Percentiles rank a stretch among this genome's conserved stretches.
phyloP scores from a whole-genome alignment of 345 rosid genomes.

The Punica granatum region DNA sequence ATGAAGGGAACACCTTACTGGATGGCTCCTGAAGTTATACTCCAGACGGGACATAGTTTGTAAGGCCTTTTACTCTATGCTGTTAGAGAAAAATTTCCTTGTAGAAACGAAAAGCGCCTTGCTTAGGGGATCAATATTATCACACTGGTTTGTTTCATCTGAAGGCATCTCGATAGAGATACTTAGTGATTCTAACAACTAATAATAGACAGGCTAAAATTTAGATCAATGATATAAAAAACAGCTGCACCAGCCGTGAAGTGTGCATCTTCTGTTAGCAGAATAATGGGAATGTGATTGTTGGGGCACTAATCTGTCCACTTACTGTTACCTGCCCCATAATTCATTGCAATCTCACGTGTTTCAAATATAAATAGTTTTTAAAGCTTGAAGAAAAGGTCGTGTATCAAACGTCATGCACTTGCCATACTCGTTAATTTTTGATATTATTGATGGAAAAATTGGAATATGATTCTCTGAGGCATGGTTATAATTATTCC shows the following conservation, averaged over 20 bases:
- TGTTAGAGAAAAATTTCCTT: neutral
- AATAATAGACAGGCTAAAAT: too few species aligned
- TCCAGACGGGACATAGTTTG: slow-evolving; percentile 96
- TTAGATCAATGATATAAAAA: too few species aligned
- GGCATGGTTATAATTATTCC: neutral
- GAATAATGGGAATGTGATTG: neutral
- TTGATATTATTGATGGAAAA: neutral
- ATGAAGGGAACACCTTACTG: slow-evolving; percentile 98
- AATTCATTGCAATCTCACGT: neutral
- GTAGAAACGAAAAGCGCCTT: neutral
- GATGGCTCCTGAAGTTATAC: slow-evolving; percentile 99
- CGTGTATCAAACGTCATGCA: neutral
- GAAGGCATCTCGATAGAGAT: too few species aligned
- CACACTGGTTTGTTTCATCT: neutral
- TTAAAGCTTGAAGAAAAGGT: neutral
- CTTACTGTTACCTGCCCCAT: neutral
- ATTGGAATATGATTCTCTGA: neutral
- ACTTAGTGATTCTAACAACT: too few species aligned
- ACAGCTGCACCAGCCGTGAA: neutral
- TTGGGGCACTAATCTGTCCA: neutral
- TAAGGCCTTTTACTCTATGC: slow-evolving; percentile 21
- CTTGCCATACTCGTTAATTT: neutral
- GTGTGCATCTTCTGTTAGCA: neutral
- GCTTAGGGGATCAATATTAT: neutral
- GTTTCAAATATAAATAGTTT: neutral